These are phyloP conservation scores for Malus sylvestris DNA, from an alignment of 306 rosid species.

Conservation along the genomic window DNA sequence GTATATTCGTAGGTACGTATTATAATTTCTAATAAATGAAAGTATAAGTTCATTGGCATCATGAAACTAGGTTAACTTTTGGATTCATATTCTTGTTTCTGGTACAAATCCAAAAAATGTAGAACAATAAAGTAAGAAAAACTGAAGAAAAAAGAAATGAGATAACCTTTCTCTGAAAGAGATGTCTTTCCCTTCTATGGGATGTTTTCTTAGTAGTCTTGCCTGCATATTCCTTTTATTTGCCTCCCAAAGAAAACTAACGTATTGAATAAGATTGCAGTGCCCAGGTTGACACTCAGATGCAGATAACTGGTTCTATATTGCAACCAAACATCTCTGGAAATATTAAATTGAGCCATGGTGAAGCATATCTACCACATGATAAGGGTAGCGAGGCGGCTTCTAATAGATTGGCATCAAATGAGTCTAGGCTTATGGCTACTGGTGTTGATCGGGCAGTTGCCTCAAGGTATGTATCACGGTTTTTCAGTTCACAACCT, in stretches of 20 bases:
- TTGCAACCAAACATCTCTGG: conserved; percentile 88
- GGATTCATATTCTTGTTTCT: conserved; percentile 1
- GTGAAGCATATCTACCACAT: conserved; percentile 96
- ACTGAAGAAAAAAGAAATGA: background rate
- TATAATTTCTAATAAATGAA: conserved; percentile 6
- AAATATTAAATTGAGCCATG: conserved; percentile 77
- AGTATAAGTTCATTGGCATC: background rate
- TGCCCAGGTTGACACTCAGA: conserved; percentile 92
- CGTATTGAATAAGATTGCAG: conserved; percentile 31
- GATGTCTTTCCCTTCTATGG: background rate
- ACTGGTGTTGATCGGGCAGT: conserved; percentile 55
- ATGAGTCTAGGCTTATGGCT: conserved; percentile 52
- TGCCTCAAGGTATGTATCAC: conserved; percentile 75
- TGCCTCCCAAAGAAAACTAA: conserved; percentile 12
- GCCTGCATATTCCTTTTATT: background rate
- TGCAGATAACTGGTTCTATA: conserved; percentile 92
- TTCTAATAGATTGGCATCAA: conserved; percentile 57
- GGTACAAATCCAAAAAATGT: background rate
- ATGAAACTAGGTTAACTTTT: background rate
- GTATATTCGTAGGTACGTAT: conserved; percentile 62
- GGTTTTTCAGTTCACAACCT: conserved; percentile 64
- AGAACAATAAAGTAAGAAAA: background rate
- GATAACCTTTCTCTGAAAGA: background rate
- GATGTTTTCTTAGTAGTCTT: background rate
- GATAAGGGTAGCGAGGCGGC: conserved; percentile 78